Percentiles rank a stretch among this genome's conserved stretches.
Evolutionary conservation across 2,329 filamentous ascomycete genomes (phyloP).

Genomic region (Curvularia sp.): DNA sequence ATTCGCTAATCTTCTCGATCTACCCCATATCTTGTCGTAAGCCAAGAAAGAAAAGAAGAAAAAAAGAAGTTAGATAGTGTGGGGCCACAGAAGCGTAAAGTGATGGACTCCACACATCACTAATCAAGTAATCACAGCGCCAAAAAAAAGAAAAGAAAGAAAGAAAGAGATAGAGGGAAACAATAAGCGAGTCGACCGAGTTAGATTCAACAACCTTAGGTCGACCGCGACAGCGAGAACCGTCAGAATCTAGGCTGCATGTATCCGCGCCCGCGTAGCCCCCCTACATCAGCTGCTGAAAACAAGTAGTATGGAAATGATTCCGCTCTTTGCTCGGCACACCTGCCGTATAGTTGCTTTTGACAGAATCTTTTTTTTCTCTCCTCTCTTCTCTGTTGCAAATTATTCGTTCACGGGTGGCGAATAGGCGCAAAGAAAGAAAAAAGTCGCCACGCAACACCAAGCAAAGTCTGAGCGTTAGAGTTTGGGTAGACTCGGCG

Average conservation of each 20-base stretch:
- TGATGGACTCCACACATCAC: not conserved
- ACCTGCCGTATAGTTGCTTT: not conserved
- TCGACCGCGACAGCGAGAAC: not conserved
- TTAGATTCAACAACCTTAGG: no score
- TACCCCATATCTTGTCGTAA: not conserved
- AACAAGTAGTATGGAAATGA: not conserved
- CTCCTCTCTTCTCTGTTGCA: not conserved
- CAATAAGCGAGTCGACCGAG: not conserved
- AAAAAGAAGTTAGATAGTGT: not conserved
- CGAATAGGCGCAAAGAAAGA: not conserved
- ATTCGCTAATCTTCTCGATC: no score
- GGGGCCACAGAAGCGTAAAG: not conserved
- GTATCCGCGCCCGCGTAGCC: not conserved
- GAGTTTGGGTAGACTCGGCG: not conserved
- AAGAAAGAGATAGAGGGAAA: not conserved
- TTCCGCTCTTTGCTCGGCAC: no score
- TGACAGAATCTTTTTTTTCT: not conserved
- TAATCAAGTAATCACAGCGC: not conserved
- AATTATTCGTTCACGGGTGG: not conserved
- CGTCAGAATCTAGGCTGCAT: not conserved
- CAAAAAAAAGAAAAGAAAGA: not conserved
- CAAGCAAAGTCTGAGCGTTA: not conserved
- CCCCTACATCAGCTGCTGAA: not conserved
- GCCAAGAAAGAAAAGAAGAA: not conserved
- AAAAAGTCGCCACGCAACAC: not conserved